phyloP scores from a whole-genome alignment of 2,329 filamentous ascomycete species.

The Colletotrichum tofieldiae region DNA sequence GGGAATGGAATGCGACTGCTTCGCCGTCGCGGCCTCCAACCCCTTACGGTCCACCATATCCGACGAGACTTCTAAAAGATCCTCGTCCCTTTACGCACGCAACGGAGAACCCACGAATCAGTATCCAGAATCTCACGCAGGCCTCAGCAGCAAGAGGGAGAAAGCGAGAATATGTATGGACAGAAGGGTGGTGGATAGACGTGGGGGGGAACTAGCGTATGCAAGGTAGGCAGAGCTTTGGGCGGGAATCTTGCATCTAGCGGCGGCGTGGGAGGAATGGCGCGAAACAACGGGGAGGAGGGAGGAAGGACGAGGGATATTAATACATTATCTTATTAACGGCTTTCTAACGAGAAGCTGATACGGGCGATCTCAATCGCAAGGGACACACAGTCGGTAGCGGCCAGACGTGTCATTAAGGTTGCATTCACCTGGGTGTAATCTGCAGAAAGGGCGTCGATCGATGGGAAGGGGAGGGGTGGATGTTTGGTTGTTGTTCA shows the following conservation, averaged over 20 bases:
- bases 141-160: background rate
- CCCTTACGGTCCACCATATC: constrained; percentile 43
- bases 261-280: background rate
- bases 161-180: background rate
- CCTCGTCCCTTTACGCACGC: constrained; percentile 18
- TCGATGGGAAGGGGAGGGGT: constrained; percentile 1
- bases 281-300: constrained; percentile 10
- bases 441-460: constrained; percentile 19
- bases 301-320: constrained; percentile 20
- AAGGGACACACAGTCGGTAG: constrained; percentile 8
- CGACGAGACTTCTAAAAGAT: constrained; percentile 19
- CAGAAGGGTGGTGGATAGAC: background rate
- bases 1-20: constrained; percentile 55
- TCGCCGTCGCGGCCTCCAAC: constrained; percentile 34
- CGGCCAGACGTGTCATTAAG: constrained; percentile 39
- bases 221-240: constrained; percentile 1
- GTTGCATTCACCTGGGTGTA: constrained; percentile 34
- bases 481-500: background rate
- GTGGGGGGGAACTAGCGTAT: background rate
- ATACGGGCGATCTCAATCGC: constrained; percentile 15
- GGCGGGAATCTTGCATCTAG: constrained; percentile 14
- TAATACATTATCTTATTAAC: constrained; percentile 35
- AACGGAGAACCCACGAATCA: constrained; percentile 11
- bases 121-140: constrained; percentile 13
- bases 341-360: constrained; percentile 28